Base-by-base conservation (phyloP, 225 moss, liverwort and hornwort genomes). In the Asterella californica region DNA sequence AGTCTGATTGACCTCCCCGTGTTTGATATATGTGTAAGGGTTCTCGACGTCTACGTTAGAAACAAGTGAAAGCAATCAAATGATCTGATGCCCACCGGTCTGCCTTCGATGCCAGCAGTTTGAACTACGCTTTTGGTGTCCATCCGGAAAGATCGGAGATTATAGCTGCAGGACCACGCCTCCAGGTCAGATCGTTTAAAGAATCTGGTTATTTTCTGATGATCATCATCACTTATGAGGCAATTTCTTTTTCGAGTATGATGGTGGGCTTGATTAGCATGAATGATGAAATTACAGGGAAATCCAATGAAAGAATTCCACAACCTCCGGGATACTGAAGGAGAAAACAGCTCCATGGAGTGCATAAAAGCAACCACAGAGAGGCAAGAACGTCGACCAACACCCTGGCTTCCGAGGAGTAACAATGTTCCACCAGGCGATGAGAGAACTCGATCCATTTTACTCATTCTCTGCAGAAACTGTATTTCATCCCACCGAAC, bases 301-400 rank as follows among this genome's bases (percentile, higher is more conserved):
- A 57, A 19, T 19, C 24, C 17, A 57, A 4, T 57, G 33, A 67
- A 68, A 37, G 54, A 37, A 33, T 12, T 3, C n/a, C 42, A 75
- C 71, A 70, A 84, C 87, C 79, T 84, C 76, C 84, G 70, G 21
- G 79, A 87, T 18, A 77, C 59, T 22, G 82, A 76, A 65, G 82
- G 79, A 76, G 82, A 81, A 72, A 77, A 84, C 18, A 84, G 34
- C 34, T 76, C 45, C 79, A 84, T 84, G 9, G 78, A 65, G 79
- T 81, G 81, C 83, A 81, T 83, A 42, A 61, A 81, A n/a, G 53
- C 76, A 29, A 79, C 78, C 57, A 83, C 67, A 60, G 74, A 57
- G 25, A 60, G 83, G 68, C 86, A 83, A 36, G 75, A 83, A 30
- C 78, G 72, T 25, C 74, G 38, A 17, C 86, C 82, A 45, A 76